These are phyloP conservation scores for Nakaseomyces delphensis DNA, from an alignment of 1,139 yeast genomes.

Conservation along the genomic window DNA sequence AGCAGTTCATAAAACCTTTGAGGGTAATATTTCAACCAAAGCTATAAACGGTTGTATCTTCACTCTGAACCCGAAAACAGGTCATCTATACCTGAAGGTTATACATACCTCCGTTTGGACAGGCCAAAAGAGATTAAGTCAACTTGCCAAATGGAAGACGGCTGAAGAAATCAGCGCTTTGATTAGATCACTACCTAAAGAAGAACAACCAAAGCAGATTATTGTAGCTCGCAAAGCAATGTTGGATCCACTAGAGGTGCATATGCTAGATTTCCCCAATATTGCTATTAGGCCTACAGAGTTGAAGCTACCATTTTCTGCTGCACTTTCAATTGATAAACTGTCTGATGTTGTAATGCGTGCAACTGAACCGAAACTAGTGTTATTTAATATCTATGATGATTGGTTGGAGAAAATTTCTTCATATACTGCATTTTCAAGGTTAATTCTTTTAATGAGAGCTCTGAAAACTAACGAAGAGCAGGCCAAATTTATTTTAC, in stretches of 20 bases:
- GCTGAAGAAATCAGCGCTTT: conserved; percentile 96
- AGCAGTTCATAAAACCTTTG: conserved; percentile 85
- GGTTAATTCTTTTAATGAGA: conserved; percentile 70
- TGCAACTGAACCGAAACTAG: conserved; percentile 92
- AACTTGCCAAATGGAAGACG: conserved; percentile 94
- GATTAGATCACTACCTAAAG: conserved; percentile 78
- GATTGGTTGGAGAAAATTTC: conserved; percentile 84
- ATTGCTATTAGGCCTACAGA: conserved; percentile 86
- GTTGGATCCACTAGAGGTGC: conserved; percentile 91
- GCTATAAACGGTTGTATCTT: conserved; percentile 92
- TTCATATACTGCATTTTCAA: conserved; percentile 88
- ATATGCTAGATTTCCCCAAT: conserved; percentile 93
- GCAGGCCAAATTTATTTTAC: conserved; percentile 61
- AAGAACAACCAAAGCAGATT: conserved; percentile 90
- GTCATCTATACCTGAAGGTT: conserved; percentile 78
- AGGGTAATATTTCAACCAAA: conserved; percentile 86
- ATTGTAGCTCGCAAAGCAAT: conserved; percentile 87
- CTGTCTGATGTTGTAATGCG: conserved; percentile 68
- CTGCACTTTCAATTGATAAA: conserved; percentile 77
- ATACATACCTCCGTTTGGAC: conserved; percentile 96
- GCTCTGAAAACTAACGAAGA: conserved; percentile 75
- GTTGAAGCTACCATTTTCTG: conserved; percentile 78
- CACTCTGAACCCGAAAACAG: conserved; percentile 80
- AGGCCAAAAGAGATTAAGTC: conserved; percentile 91
- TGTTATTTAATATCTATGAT: conserved; percentile 80